Evolutionary conservation across 2,329 filamentous ascomycete genomes (phyloP).

Genomic region (Sporothrix schenckii): DNA sequence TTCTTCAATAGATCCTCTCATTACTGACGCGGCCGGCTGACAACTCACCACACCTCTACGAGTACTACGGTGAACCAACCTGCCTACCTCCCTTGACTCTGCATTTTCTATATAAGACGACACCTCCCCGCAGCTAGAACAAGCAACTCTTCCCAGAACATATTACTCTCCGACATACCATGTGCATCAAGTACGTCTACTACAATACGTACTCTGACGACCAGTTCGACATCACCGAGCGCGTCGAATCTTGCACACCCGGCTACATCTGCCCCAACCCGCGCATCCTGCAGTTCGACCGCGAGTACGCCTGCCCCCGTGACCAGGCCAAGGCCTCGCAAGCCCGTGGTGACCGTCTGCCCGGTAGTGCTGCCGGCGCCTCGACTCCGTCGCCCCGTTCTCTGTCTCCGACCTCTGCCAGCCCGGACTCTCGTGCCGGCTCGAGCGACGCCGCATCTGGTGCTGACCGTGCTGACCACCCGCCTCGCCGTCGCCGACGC

Average conservation of each 20-base stretch:
- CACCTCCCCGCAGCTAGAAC: not conserved
- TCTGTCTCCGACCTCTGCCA: slow-evolving; percentile 29
- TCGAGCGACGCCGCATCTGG: slow-evolving; percentile 18
- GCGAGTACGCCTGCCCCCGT: slow-evolving; percentile 31
- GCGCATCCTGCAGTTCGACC: slow-evolving; percentile 34
- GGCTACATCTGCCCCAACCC: slow-evolving; percentile 41
- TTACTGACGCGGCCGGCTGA: slow-evolving; percentile 46
- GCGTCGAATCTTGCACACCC: slow-evolving; percentile 40
- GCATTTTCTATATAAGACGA: not conserved
- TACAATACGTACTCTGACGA: slow-evolving; percentile 44
- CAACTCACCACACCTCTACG: slow-evolving; percentile 19
- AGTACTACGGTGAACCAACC: slow-evolving; percentile 6
- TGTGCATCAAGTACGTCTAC: slow-evolving; percentile 44
- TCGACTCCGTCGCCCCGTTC: slow-evolving; percentile 2
- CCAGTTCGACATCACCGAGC: slow-evolving; percentile 41
- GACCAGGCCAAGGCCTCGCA: slow-evolving; percentile 29
- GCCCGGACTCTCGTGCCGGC: not conserved
- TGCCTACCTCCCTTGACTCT: not conserved
- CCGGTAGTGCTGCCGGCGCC: slow-evolving; percentile 18
- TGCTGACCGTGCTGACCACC: not conserved
- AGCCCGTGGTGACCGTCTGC: slow-evolving; percentile 14
- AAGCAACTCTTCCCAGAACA: not conserved
- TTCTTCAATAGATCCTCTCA: slow-evolving; percentile 39
- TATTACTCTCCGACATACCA: slow-evolving; percentile 34
- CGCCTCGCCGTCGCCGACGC: slow-evolving; percentile 35